These are phyloP conservation scores for Candida dajiaensis DNA, from an alignment of 805 yeast species.

Conservation along the genomic window DNA sequence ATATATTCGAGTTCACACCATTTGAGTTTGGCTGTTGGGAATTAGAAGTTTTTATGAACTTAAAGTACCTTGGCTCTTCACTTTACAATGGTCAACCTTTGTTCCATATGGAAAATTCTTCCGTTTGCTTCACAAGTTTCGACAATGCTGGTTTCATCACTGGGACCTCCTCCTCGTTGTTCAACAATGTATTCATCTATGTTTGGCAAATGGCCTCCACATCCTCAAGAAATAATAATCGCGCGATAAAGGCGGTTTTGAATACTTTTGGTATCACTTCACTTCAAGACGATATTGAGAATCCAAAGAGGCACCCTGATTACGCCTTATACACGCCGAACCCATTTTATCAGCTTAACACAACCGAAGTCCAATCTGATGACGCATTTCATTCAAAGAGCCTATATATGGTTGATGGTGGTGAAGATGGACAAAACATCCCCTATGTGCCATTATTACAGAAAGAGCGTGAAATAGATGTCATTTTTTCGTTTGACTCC, in stretches of 20 bases:
- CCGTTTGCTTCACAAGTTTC: slow-evolving; percentile 44
- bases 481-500: slow-evolving; percentile 56
- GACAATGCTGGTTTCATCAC: slow-evolving; percentile 57
- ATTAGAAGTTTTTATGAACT: slow-evolving; percentile 41
- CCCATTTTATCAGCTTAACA: slow-evolving; percentile 41
- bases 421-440: slow-evolving; percentile 69
- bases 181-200: slow-evolving; percentile 43
- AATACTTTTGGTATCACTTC: slow-evolving; percentile 39
- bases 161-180: slow-evolving; percentile 59
- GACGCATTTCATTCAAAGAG: slow-evolving; percentile 25
- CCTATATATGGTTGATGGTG: slow-evolving; percentile 66
- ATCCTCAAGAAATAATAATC: slow-evolving; percentile 23
- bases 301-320: slow-evolving; percentile 39
- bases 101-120: slow-evolving; percentile 18
- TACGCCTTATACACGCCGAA: slow-evolving; percentile 58
- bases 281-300: slow-evolving; percentile 26
- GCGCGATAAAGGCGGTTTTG: slow-evolving; percentile 33
- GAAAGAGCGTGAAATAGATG: slow-evolving; percentile 54
- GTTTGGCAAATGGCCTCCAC: slow-evolving; percentile 32
- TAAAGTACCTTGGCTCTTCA: slow-evolving; percentile 47
- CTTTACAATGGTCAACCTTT: slow-evolving; percentile 38
- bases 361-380: slow-evolving; percentile 1
- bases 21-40: slow-evolving; percentile 71
- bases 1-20: slow-evolving; percentile 54
- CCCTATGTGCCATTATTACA: slow-evolving; percentile 64